These are phyloP conservation scores for Exsudoporus floridanus DNA, from an alignment of 1,284 basidiomycete species.

Conservation along the genomic window DNA sequence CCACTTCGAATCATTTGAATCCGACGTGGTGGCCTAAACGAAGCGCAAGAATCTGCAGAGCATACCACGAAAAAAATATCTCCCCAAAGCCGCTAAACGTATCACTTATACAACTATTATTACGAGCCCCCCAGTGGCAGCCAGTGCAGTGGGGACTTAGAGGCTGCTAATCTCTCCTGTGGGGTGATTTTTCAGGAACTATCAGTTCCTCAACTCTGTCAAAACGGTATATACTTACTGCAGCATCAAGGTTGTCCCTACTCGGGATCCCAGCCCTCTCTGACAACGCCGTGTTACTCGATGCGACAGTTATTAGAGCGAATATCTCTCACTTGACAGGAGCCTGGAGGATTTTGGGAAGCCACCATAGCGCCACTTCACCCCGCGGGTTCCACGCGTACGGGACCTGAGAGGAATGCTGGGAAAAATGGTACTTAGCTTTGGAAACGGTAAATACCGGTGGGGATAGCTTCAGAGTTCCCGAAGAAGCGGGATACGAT, in stretches of 20 bases:
- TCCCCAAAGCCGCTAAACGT: background rate
- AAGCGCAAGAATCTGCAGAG: background rate
- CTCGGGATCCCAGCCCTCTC: background rate
- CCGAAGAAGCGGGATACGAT: background rate
- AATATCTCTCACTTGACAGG: background rate
- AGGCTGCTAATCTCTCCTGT: background rate
- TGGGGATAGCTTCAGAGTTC: background rate
- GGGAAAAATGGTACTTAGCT: background rate
- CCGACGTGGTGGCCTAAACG: background rate
- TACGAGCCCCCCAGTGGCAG: background rate
- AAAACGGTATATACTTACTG: background rate
- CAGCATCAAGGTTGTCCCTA: background rate
- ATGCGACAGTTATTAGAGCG: background rate
- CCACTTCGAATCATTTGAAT: background rate
- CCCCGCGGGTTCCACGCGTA: constrained; percentile 5
- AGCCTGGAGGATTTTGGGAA: background rate
- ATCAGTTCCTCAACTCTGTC: background rate
- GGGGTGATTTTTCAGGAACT: background rate
- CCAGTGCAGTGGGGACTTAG: background rate
- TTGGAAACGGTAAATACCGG: background rate
- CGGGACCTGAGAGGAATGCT: background rate
- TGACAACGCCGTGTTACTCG: background rate
- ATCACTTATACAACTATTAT: background rate
- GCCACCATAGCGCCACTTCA: constrained; percentile 10
- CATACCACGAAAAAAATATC: background rate